phyloP scores from a whole-genome alignment of 495 filamentous ascomycete species.

The Aspergillus indologenus region DNA sequence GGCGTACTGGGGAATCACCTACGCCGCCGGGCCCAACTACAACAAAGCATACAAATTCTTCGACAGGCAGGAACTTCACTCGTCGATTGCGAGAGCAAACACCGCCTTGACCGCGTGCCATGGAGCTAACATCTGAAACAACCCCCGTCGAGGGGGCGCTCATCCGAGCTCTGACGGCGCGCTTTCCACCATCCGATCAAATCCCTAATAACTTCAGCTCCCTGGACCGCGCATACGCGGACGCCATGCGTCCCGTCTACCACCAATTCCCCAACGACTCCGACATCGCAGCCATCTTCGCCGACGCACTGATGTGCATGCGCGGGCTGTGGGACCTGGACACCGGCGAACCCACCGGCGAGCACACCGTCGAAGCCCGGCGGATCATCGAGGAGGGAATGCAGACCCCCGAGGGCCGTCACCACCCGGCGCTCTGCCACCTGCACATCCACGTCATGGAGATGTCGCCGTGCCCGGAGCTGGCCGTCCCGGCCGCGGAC shows the following conservation, averaged over 20 bases:
- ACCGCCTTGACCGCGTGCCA: constrained; percentile 42
- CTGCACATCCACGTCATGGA: constrained; percentile 69
- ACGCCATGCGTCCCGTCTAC: constrained; percentile 56
- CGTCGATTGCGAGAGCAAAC: constrained; percentile 44
- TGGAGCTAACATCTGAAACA: constrained; percentile 23
- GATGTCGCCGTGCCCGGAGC: constrained; percentile 59
- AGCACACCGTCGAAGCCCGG: constrained; percentile 53
- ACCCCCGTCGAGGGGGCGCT: constrained; percentile 53
- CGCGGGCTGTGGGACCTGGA: constrained; percentile 59
- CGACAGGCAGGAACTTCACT: constrained; percentile 52
- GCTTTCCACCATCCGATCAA: constrained; percentile 48
- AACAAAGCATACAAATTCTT: constrained; percentile 71
- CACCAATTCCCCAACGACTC: constrained; percentile 45
- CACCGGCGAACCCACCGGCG: constrained; percentile 51
- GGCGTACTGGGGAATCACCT: constrained; percentile 68
- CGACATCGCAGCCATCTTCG: constrained; percentile 56
- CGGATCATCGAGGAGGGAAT: constrained; percentile 52
- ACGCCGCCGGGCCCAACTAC: constrained; percentile 65
- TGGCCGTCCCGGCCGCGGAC: constrained; percentile 52
- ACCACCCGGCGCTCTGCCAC: constrained; percentile 59
- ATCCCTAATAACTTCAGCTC: constrained; percentile 32
- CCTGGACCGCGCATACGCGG: constrained; percentile 52
- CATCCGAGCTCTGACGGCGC: constrained; percentile 51
- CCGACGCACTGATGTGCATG: constrained; percentile 63
- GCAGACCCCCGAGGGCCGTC: constrained; percentile 28